Evolutionary conservation across 306 rosid species (phyloP), one percentile per base, ranked within the genome.

Genomic region (Fragaria vesca): DNA sequence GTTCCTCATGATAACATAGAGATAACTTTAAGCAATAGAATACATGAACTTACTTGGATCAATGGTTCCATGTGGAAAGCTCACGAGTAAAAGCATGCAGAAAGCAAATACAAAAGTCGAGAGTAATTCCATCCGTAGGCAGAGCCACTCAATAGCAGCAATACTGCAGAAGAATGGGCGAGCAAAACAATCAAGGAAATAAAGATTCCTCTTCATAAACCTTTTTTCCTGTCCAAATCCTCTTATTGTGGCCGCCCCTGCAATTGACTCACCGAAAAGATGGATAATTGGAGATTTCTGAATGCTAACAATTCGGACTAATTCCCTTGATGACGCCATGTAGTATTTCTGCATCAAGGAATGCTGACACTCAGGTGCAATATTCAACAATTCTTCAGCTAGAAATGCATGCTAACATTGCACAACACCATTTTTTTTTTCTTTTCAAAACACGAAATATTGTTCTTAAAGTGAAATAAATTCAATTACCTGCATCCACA

Each of bases 81-180:
- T 95, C 77, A 95, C 99, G 20, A 95, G 96, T 76, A 95, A 87
- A 61, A 93, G 81, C 99, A 95, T 93, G 91, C 99, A 93, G 91
- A 95, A 95, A 80, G 97, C 90, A 34, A 95, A 95, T 70, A 93
- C 97, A 69, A 91, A 93, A 71, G 99, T 95, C 54, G 99, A 95
- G 75, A 95, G 88, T 67, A 95, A 83, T 73, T 95, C 99, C 99
- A 95, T 95, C 46, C 99, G 93, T 40, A 95, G 86, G 85, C 99
- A 95, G 71, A 95, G 97, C 99, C 99, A 95, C 83, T 95, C 99
- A 81, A 95, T 95, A 69, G 99, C 99, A 30, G 99, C 93, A 76
- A 95, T 90, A 86, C 99, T 95, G 89, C 97, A 95, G 86, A 95
- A 95, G 91, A 95, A 95, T 76, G 99, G 99, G 46, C 99, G 93